phyloP scores from a whole-genome alignment of 805 yeast species.

The Wickerhamiella slavikovae region DNA sequence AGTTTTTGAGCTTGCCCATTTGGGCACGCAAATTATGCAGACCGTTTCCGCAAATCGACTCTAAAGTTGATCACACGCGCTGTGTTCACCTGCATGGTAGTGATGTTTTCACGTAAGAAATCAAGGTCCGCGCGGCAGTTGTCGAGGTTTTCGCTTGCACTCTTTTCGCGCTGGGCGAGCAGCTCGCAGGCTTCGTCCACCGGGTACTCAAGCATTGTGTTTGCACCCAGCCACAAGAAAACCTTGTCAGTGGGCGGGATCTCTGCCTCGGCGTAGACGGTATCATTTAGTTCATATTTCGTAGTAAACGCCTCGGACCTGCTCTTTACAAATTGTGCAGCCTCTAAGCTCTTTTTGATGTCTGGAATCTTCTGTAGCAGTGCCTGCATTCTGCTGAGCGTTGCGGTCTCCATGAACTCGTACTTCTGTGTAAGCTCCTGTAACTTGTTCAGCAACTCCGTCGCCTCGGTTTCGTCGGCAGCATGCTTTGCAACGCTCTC shows the following conservation, averaged over 20 bases:
- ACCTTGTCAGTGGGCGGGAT: constrained; percentile 48
- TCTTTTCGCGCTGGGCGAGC: constrained; percentile 36
- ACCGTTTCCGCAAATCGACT: constrained; percentile 15
- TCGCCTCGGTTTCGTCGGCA: constrained; percentile 49
- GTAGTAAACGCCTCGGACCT: constrained; percentile 35
- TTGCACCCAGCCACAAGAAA: constrained; percentile 93
- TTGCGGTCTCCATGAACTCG: constrained; percentile 18
- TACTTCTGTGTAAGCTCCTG: constrained; percentile 62
- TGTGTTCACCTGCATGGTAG: constrained; percentile 95
- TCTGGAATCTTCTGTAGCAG: constrained; percentile 72
- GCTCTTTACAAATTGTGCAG: constrained; percentile 38
- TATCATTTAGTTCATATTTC: constrained; percentile 85
- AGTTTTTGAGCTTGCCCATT: no score
- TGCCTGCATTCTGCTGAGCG: constrained; percentile 22
- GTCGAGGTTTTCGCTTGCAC: constrained; percentile 37
- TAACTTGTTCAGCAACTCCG: constrained; percentile 44
- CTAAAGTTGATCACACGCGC: constrained; percentile 39
- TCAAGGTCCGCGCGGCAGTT: constrained; percentile 69
- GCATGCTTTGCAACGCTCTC: constrained; percentile 62
- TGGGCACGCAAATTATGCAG: background rate
- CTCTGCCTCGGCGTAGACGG: constrained; percentile 68
- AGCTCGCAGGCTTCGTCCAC: constrained; percentile 67
- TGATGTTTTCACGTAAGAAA: constrained; percentile 67
- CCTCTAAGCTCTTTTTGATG: constrained; percentile 61
- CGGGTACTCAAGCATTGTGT: constrained; percentile 90